These are phyloP conservation scores for Plectosphaerella plurivora DNA, from an alignment of 2,329 filamentous ascomycete genomes.

Conservation along the genomic window DNA sequence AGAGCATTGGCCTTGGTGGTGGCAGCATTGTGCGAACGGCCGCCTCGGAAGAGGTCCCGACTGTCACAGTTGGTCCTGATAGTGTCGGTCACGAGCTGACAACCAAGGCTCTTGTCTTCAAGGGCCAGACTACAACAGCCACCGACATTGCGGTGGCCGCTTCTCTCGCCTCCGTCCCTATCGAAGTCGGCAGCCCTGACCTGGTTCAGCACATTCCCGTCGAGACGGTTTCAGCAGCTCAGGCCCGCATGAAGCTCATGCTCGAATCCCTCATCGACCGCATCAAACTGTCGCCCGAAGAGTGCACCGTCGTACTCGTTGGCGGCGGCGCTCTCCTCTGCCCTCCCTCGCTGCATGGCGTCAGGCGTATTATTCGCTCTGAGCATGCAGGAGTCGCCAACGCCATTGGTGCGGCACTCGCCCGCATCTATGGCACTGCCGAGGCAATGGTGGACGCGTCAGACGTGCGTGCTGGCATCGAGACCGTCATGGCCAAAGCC, in stretches of 20 bases:
- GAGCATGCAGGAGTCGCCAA: constrained; percentile 16
- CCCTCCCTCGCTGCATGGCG: constrained; percentile 12
- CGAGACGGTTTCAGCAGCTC: constrained; percentile 5
- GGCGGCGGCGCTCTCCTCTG: constrained; percentile 17
- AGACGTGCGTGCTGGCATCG: constrained; percentile 11
- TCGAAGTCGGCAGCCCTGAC: neutral
- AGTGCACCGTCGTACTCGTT: constrained; percentile 15
- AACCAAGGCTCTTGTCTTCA: constrained; percentile 14
- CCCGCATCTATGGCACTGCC: constrained; percentile 13
- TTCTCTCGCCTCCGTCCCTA: neutral
- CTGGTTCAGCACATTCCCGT: neutral
- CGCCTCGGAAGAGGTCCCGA: neutral
- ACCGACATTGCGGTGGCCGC: constrained; percentile 16
- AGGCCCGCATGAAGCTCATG: constrained; percentile 9
- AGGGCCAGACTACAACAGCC: constrained; percentile 14
- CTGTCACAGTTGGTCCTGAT: constrained; percentile 15
- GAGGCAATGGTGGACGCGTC: constrained; percentile 14
- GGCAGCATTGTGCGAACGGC: constrained; percentile 10
- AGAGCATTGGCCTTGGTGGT: constrained; percentile 17
- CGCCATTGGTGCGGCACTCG: constrained; percentile 16
- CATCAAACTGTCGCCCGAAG: constrained; percentile 15
- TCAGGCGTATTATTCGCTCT: constrained; percentile 12
- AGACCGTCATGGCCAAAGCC: constrained; percentile 9
- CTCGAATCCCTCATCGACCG: constrained; percentile 15
- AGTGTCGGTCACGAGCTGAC: constrained; percentile 18